Percentiles rank a stretch among this genome's conserved stretches.
Evolutionary conservation across 371 early-diverging fungal species (phyloP).

Genomic region (Thermomucor indicae-seudaticae): DNA sequence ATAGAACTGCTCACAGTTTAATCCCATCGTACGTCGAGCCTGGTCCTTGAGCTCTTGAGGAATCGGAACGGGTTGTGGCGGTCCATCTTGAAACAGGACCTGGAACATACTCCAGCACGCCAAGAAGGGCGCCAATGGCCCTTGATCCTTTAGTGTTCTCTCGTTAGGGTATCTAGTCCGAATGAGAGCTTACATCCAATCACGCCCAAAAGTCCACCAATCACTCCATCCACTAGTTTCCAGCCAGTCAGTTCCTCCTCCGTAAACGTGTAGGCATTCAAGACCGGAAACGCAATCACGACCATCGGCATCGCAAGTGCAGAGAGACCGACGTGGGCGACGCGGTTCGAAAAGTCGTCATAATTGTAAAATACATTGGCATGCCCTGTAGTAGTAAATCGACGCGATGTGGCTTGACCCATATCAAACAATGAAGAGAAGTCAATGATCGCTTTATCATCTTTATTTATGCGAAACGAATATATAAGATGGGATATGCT

Average conservation of each 20-base stretch:
- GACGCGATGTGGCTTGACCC: conserved; percentile 44
- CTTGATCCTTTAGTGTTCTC: too few relatives aligned
- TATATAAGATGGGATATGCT: too few relatives aligned
- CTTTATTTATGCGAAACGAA: neutral
- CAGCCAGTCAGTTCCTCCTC: conserved; percentile 36
- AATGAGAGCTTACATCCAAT: conserved; percentile 32
- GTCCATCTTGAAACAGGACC: conserved; percentile 34
- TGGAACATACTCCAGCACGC: conserved; percentile 39
- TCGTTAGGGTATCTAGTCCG: neutral
- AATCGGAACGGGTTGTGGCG: conserved; percentile 24
- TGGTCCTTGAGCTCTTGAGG: conserved; percentile 19
- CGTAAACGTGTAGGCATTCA: conserved; percentile 43
- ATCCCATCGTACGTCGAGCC: conserved; percentile 26
- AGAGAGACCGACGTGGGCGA: conserved; percentile 37
- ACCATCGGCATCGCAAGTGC: conserved; percentile 41
- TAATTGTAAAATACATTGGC: conserved; percentile 25
- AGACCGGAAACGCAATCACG: conserved; percentile 40
- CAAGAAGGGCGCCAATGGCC: conserved; percentile 46
- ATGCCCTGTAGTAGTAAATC: too few relatives aligned
- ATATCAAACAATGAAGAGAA: too few relatives aligned
- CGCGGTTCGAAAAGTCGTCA: conserved; percentile 35
- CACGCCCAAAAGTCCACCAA: conserved; percentile 42
- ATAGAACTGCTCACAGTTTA: conserved; percentile 37
- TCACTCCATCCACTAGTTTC: conserved; percentile 37
- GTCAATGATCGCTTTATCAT: too few relatives aligned